These are phyloP conservation scores for Entonaema liquescens DNA, from an alignment of 495 filamentous ascomycete genomes.

Conservation along the genomic window DNA sequence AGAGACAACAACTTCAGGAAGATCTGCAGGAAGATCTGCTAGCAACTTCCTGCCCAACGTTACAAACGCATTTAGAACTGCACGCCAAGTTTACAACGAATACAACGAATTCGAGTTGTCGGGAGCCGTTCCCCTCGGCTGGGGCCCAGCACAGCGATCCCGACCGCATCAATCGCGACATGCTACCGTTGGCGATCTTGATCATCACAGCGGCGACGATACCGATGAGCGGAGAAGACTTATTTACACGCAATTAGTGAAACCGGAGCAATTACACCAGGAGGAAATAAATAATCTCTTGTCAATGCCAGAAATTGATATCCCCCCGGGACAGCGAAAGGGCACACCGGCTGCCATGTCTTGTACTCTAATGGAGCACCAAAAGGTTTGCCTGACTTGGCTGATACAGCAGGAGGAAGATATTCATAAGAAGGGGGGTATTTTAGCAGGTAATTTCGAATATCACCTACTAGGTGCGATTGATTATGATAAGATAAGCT, in stretches of 20 bases:
- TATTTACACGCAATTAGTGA: neutral
- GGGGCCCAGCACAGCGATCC: too few relatives aligned
- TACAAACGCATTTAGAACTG: constrained; percentile 13
- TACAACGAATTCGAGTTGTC: constrained; percentile 10
- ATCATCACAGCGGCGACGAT: neutral
- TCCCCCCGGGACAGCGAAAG: constrained; percentile 34
- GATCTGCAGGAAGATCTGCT: neutral
- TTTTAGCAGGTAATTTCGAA: constrained; percentile 63
- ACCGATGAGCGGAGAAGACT: neutral
- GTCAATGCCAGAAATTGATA: constrained; percentile 38
- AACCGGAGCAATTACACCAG: constrained; percentile 6
- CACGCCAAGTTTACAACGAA: constrained; percentile 8
- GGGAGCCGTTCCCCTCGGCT: neutral
- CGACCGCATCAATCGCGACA: too few relatives aligned
- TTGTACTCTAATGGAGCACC: constrained; percentile 78
- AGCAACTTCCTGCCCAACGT: constrained; percentile 5
- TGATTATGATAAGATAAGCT: neutral
- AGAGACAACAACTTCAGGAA: neutral
- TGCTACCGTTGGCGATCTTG: neutral
- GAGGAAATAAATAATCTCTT: constrained; percentile 34
- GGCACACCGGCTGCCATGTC: constrained; percentile 70
- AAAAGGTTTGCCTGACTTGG: constrained; percentile 84
- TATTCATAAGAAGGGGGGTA: constrained; percentile 77
- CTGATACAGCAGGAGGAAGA: constrained; percentile 78
- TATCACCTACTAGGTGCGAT: neutral